Percentiles rank a stretch among this genome's conserved stretches.
Conservation (phyloP, 1,139 yeast genomes). For the Waltiozyma sp. region DNA sequence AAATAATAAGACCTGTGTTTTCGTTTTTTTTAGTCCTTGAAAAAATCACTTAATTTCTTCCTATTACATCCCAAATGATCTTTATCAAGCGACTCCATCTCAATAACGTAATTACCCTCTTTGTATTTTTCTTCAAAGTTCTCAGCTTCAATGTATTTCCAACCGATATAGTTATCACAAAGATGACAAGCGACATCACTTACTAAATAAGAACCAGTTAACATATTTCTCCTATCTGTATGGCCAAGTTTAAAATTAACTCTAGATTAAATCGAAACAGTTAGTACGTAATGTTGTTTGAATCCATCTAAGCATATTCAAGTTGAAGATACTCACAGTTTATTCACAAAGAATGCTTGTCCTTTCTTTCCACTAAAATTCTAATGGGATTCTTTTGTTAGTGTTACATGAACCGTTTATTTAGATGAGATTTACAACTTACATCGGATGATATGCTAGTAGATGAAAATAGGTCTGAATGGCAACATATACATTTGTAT, state of each 20-base stretch:
- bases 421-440: too few relatives aligned
- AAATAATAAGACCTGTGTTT: too few relatives aligned
- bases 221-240: conserved; percentile 37
- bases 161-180: conserved; percentile 55
- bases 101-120: conserved; percentile 72
- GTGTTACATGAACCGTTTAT: too few relatives aligned
- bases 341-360: conserved; percentile 27
- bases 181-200: conserved; percentile 57
- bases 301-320: too few relatives aligned
- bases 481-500: conserved; percentile 13
- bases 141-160: conserved; percentile 64
- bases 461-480: conserved; percentile 13
- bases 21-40: not conserved
- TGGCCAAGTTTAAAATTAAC: conserved; percentile 25
- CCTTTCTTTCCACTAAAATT: conserved; percentile 30
- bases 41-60: not conserved
- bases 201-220: conserved; percentile 61
- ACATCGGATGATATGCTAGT: conserved; percentile 10
- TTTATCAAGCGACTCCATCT: conserved; percentile 21
- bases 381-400: conserved; percentile 14
- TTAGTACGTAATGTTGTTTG: not conserved
- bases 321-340: conserved; percentile 28
- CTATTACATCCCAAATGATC: not conserved
- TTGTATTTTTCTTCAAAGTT: conserved; percentile 52
- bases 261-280: conserved; percentile 9